Evolutionary conservation across 495 filamentous ascomycete genomes (phyloP).

Genomic region (Neurospora sp.): DNA sequence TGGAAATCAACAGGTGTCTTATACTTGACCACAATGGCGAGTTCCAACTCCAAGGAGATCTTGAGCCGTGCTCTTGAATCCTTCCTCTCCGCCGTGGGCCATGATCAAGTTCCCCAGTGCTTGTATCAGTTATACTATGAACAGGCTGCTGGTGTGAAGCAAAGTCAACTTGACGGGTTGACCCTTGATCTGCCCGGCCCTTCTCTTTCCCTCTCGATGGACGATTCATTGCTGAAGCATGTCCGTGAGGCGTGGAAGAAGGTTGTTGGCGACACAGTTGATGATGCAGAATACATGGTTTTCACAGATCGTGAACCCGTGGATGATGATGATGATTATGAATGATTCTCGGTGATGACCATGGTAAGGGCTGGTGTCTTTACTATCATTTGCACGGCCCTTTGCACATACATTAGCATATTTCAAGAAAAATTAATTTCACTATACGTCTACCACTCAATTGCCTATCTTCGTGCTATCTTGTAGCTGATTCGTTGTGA

Average conservation of each 20-base stretch:
- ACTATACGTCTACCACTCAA: not conserved
- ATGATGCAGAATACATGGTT: conserved; percentile 50
- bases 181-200: conserved; percentile 42
- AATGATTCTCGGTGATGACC: conserved; percentile 18
- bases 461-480: not conserved
- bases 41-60: conserved; percentile 25
- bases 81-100: conserved; percentile 37
- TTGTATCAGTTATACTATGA: conserved; percentile 58
- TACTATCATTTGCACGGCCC: not conserved
- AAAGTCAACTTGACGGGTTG: conserved; percentile 17
- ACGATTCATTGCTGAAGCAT: conserved; percentile 51
- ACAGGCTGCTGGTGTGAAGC: conserved; percentile 26
- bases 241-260: conserved; percentile 55
- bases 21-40: conserved; percentile 48
- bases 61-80: conserved; percentile 46
- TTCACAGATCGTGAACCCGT: conserved; percentile 46
- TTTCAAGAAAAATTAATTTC: not conserved
- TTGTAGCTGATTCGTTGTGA: not conserved
- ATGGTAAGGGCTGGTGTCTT: conserved; percentile 6
- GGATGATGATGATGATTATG: conserved; percentile 38
- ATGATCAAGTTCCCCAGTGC: conserved; percentile 25
- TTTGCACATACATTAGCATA: not conserved
- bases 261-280: conserved; percentile 44
- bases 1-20: conserved; percentile 49
- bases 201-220: conserved; percentile 54